A percentile compares a stretch with the other conserved stretches of the same genome.
These are phyloP conservation scores for Haplosporangium sp. DNA, from an alignment of 371 early-diverging fungal species.

Conservation along the genomic window DNA sequence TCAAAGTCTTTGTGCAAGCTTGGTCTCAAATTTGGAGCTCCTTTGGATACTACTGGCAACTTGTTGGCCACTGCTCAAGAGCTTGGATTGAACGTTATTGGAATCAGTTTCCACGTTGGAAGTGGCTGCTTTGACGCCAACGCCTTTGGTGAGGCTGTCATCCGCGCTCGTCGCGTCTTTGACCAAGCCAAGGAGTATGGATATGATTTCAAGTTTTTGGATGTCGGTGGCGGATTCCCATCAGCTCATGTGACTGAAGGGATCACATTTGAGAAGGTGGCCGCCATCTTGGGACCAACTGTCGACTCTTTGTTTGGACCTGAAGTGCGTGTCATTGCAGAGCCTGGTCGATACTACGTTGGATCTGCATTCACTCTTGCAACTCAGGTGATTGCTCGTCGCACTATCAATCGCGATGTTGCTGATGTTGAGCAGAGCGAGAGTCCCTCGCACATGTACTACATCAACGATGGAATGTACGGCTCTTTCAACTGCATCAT, in stretches of 20 bases:
- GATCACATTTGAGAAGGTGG: slow-evolving; percentile 88
- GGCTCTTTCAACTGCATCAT: slow-evolving; percentile 98
- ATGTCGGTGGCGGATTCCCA: slow-evolving; percentile 99
- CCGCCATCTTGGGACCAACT: slow-evolving; percentile 81
- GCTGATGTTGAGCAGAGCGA: slow-evolving; percentile 30
- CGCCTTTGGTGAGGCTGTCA: slow-evolving; percentile 94
- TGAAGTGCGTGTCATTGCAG: slow-evolving; percentile 92
- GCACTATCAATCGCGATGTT: slow-evolving; percentile 68
- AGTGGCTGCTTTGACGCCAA: slow-evolving; percentile 91
- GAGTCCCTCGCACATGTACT: slow-evolving; percentile 89
- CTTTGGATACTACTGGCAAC: slow-evolving; percentile 71
- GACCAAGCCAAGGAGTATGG: slow-evolving; percentile 85
- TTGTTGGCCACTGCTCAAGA: slow-evolving; percentile 83
- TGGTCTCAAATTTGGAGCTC: slow-evolving; percentile 97
- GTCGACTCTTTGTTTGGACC: slow-evolving; percentile 86
- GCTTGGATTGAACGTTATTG: slow-evolving; percentile 89
- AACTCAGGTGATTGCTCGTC: slow-evolving; percentile 91
- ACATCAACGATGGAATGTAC: slow-evolving; percentile 98
- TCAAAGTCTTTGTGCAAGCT: slow-evolving; percentile 92
- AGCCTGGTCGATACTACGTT: slow-evolving; percentile 98
- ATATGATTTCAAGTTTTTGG: slow-evolving; percentile 84
- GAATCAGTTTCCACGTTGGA: slow-evolving; percentile 96
- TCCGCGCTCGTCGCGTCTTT: slow-evolving; percentile 87
- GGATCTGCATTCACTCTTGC: slow-evolving; percentile 94
- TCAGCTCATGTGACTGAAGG: slow-evolving; percentile 78